These are phyloP conservation scores for Amylocystis lapponica DNA, from an alignment of 768 basidiomycete genomes.

Conservation along the genomic window DNA sequence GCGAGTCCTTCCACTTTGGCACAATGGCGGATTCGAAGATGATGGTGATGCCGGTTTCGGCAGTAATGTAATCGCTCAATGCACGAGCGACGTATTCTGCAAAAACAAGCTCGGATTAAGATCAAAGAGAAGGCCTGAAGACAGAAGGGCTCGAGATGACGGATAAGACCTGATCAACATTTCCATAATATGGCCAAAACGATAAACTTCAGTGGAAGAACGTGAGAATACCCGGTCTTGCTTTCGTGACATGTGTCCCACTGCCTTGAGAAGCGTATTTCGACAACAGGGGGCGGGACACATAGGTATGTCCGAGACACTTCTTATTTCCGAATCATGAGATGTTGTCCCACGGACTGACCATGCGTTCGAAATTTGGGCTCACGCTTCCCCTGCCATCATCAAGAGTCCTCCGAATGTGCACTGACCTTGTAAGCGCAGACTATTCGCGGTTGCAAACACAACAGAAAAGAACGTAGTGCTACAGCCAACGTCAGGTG, in stretches of 20 bases:
- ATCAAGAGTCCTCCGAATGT: no score
- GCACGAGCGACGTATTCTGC: conserved; percentile 79
- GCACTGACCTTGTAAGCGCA: conserved; percentile 70
- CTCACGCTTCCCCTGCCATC: no score
- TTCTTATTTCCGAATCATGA: no score
- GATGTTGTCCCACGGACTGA: no score
- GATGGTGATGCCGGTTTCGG: conserved; percentile 89
- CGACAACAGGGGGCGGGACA: no score
- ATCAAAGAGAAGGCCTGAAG: neutral
- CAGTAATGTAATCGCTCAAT: conserved; percentile 89
- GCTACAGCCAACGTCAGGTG: conserved; percentile 29
- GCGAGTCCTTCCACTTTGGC: conserved; percentile 94
- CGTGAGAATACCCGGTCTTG: neutral
- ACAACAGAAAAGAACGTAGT: conserved; percentile 96
- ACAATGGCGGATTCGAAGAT: conserved; percentile 98
- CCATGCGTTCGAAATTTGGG: no score
- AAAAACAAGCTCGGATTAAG: neutral
- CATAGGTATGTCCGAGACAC: no score
- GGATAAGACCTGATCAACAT: no score
- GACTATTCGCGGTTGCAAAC: conserved; percentile 83
- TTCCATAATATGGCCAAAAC: no score
- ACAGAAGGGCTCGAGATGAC: no score
- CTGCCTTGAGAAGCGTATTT: no score
- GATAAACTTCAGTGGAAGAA: conserved; percentile 1
- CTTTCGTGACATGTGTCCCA: no score